Evolutionary conservation across 805 yeast genomes (phyloP).

Genomic region (Candida golubevii): DNA sequence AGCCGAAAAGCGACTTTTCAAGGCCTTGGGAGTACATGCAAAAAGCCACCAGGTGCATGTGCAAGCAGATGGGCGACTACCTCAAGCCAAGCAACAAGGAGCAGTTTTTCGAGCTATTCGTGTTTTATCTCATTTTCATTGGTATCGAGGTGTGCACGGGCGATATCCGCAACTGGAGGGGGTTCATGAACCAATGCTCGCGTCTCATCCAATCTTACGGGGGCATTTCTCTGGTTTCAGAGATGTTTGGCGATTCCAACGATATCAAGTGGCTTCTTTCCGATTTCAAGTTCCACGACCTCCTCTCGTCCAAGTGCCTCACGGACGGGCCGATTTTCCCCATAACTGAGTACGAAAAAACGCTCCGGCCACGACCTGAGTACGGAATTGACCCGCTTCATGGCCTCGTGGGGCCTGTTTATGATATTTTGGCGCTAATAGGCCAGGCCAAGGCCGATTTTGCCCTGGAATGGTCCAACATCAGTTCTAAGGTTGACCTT

Average conservation of each 20-base stretch:
- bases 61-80: constrained; percentile 13
- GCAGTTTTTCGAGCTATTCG: constrained; percentile 15
- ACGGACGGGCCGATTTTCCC: constrained; percentile 16
- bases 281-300: constrained; percentile 21
- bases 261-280: constrained; percentile 20
- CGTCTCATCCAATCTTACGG: constrained; percentile 14
- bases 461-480: constrained; percentile 3
- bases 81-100: constrained; percentile 12
- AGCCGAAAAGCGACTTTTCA: constrained; percentile 14
- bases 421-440: constrained; percentile 14
- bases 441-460: constrained; percentile 13
- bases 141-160: constrained; percentile 22
- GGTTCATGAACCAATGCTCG: constrained; percentile 15
- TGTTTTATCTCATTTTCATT: constrained; percentile 18
- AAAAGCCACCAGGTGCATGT: constrained; percentile 17
- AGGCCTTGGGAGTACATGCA: constrained; percentile 20
- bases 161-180: constrained; percentile 19
- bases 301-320: constrained; percentile 16
- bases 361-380: constrained; percentile 9
- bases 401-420: constrained; percentile 16
- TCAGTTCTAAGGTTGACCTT: neutral
- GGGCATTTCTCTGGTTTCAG: constrained; percentile 12
- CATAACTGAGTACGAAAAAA: constrained; percentile 13
- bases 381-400: constrained; percentile 20
- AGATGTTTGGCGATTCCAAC: constrained; percentile 13